Conservation (phyloP, 768 basidiomycete genomes). For the Exsudoporus frostii region DNA sequence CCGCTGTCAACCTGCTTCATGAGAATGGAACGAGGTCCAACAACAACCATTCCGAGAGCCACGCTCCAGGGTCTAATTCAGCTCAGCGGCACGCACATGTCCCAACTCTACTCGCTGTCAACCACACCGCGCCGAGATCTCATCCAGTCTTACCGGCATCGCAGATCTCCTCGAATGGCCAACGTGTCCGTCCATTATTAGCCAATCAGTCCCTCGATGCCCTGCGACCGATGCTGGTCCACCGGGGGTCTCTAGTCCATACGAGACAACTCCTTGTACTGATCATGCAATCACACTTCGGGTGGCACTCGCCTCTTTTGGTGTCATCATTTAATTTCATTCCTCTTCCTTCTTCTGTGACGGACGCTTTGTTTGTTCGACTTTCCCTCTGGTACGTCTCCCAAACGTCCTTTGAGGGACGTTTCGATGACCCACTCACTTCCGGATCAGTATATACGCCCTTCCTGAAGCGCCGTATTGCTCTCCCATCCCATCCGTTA, state of each 20-base stretch:
- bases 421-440: slow-evolving; percentile 29
- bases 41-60: slow-evolving; percentile 19
- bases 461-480: slow-evolving; percentile 10
- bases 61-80: slow-evolving; percentile 27
- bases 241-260: slow-evolving; percentile 20
- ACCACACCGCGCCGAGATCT: slow-evolving; percentile 19
- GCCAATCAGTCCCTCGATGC: slow-evolving; percentile 15
- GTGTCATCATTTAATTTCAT: slow-evolving; percentile 32
- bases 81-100: slow-evolving; percentile 25
- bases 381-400: slow-evolving; percentile 25
- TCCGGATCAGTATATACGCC: slow-evolving; percentile 31
- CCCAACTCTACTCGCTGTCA: slow-evolving; percentile 11
- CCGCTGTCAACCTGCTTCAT: slow-evolving; percentile 22
- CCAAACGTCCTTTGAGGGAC: slow-evolving; percentile 23
- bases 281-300: slow-evolving; percentile 26
- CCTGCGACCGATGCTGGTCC: slow-evolving; percentile 17
- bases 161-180: slow-evolving; percentile 23
- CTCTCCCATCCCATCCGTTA: slow-evolving; percentile 19
- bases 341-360: slow-evolving; percentile 31
- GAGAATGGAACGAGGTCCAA: slow-evolving; percentile 29
- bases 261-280: slow-evolving; percentile 21
- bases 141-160: slow-evolving; percentile 14
- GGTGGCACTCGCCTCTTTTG: slow-evolving; percentile 27
- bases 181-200: slow-evolving; percentile 23
- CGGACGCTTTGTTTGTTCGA: slow-evolving; percentile 26